phyloP scores from a whole-genome alignment of 1,284 basidiomycete genomes.

The Sparassis latifolia region DNA sequence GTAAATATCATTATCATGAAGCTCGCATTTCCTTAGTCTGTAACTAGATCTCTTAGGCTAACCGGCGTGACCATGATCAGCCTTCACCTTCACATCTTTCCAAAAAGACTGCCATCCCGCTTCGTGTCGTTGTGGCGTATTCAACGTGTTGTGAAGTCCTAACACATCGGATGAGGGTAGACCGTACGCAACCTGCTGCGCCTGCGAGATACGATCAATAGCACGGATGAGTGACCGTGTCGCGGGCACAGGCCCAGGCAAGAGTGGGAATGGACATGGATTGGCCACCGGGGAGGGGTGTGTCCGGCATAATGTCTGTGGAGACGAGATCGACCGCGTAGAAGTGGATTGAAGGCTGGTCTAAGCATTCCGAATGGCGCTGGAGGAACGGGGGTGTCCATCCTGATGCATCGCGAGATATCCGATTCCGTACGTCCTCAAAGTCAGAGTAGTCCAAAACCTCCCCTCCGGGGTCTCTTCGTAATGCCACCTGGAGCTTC shows the following conservation, averaged over 20 bases:
- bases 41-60: too few species aligned
- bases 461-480: conserved; percentile 6
- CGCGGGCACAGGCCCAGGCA: conserved; percentile 41
- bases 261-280: conserved; percentile 7
- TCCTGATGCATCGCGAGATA: conserved; percentile 13
- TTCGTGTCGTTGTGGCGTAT: neutral
- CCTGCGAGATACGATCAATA: conserved; percentile 46
- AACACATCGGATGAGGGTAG: conserved; percentile 3
- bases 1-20: too few species aligned
- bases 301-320: conserved; percentile 4
- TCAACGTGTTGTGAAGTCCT: too few species aligned
- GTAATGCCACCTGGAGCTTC: neutral
- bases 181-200: conserved; percentile 44
- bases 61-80: conserved; percentile 10
- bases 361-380: conserved; percentile 11
- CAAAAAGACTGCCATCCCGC: conserved; percentile 41
- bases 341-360: neutral
- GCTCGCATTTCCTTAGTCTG: too few species aligned
- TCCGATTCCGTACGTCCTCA: conserved; percentile 22
- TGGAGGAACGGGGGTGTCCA: conserved; percentile 31
- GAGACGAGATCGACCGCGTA: conserved; percentile 1
- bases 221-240: conserved; percentile 59
- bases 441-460: conserved; percentile 33
- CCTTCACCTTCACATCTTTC: conserved; percentile 26
- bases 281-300: conserved; percentile 4